Conservation (phyloP, 257 asterid species). For the Orobanche coerulescens region DNA sequence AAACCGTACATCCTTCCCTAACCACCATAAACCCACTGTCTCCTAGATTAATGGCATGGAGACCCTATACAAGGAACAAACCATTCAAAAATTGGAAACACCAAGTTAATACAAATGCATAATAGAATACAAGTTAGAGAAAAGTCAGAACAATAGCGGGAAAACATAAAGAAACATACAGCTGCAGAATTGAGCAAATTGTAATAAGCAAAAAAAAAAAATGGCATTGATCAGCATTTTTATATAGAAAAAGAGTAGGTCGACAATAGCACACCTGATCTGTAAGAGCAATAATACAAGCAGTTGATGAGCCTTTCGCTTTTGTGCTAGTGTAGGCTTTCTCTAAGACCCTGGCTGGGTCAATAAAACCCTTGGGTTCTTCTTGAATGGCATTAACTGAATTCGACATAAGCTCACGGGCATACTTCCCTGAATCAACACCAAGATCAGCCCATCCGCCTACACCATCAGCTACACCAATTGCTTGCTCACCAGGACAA, state of each 20-base stretch:
- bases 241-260: background rate
- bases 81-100: background rate
- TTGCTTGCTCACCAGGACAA: conserved; percentile 53
- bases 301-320: conserved; percentile 89
- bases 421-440: conserved; percentile 70
- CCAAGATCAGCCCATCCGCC: conserved; percentile 99
- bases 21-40: conserved; percentile 96
- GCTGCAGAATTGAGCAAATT: background rate
- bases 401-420: conserved; percentile 89
- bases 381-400: conserved; percentile 65
- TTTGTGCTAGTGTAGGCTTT: conserved; percentile 68
- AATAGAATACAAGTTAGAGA: background rate
- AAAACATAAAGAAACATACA: background rate
- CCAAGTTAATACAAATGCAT: background rate
- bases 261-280: conserved; percentile 49
- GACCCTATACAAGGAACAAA: conserved; percentile 47
- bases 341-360: conserved; percentile 81
- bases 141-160: background rate
- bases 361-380: conserved; percentile 75
- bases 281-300: conserved; percentile 87
- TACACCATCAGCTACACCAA: conserved; percentile 97
- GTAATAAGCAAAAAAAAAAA: background rate
- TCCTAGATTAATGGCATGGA: conserved; percentile 83
- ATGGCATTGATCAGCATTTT: background rate
- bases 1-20: conserved; percentile 76